Percentiles rank a stretch among this genome's conserved stretches.
phyloP scores from a whole-genome alignment of 2,329 filamentous ascomycete species.

The Claviceps spartinae region DNA sequence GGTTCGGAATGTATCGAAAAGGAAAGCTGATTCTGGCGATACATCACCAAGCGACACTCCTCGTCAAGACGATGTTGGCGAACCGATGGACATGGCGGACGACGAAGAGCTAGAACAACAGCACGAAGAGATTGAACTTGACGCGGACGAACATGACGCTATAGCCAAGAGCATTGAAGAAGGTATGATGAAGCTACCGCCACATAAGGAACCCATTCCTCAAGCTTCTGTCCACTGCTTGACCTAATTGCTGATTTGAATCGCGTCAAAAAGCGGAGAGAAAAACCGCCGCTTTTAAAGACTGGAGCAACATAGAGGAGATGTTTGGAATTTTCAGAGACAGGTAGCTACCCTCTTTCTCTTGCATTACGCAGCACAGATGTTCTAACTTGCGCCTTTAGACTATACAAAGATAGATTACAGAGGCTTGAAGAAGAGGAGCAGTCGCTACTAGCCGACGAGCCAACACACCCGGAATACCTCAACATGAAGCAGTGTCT shows the following conservation, averaged over 20 bases:
- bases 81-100: slow-evolving; percentile 19
- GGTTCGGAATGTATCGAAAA: slow-evolving; percentile 28
- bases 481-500: slow-evolving; percentile 81
- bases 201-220: background rate
- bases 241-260: slow-evolving; percentile 10
- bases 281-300: slow-evolving; percentile 68
- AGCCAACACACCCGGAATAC: slow-evolving; percentile 78
- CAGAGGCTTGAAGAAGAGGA: slow-evolving; percentile 64
- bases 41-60: slow-evolving; percentile 2
- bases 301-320: slow-evolving; percentile 68
- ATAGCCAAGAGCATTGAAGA: slow-evolving; percentile 52
- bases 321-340: slow-evolving; percentile 80
- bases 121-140: slow-evolving; percentile 40
- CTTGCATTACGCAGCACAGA: background rate
- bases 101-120: slow-evolving; percentile 29
- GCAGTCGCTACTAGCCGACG: slow-evolving; percentile 42
- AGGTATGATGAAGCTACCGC: slow-evolving; percentile 33
- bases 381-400: slow-evolving; percentile 20
- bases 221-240: background rate
- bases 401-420: slow-evolving; percentile 79
- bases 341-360: slow-evolving; percentile 35
- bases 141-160: slow-evolving; percentile 37
- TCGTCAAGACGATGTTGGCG: slow-evolving; percentile 20
- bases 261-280: slow-evolving; percentile 49
- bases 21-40: slow-evolving; percentile 15